Evolutionary conservation across 2,329 filamentous ascomycete species (phyloP).

Genomic region (Calycina marina): DNA sequence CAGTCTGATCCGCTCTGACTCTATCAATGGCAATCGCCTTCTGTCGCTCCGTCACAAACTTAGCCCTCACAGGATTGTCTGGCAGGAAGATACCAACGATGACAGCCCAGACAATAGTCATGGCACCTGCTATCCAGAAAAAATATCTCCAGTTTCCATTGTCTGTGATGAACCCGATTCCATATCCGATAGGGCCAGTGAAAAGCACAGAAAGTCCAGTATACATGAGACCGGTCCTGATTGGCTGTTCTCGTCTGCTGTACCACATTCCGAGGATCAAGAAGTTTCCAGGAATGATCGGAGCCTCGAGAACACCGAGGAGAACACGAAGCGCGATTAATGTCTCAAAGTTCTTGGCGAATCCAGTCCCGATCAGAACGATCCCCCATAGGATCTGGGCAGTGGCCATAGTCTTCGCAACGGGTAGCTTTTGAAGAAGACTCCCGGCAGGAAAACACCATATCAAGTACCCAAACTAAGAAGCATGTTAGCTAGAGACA

Average conservation of each 20-base stretch:
- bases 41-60: neutral
- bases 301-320: slow-evolving; percentile 36
- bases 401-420: slow-evolving; percentile 37
- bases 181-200: slow-evolving; percentile 41
- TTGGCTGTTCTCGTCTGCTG: slow-evolving; percentile 45
- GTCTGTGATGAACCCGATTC: slow-evolving; percentile 43
- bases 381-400: slow-evolving; percentile 36
- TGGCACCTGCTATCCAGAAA: slow-evolving; percentile 40
- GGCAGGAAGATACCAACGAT: slow-evolving; percentile 38
- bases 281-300: slow-evolving; percentile 37
- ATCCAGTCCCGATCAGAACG: slow-evolving; percentile 36
- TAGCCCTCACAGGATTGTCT: slow-evolving; percentile 39
- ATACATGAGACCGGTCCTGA: slow-evolving; percentile 41
- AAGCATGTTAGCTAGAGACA: neutral
- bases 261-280: slow-evolving; percentile 53
- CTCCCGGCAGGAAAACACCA: slow-evolving; percentile 35
- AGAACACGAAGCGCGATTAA: slow-evolving; percentile 36
- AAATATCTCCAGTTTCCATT: slow-evolving; percentile 50
- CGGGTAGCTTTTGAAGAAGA: slow-evolving; percentile 34
- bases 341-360: slow-evolving; percentile 33
- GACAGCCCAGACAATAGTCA: slow-evolving; percentile 6
- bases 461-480: slow-evolving; percentile 22
- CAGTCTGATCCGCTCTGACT: slow-evolving; percentile 39
- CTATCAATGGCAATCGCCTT: slow-evolving; percentile 26
- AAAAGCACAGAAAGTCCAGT: slow-evolving; percentile 46